Percentiles rank a stretch among this genome's conserved stretches.
Conservation (phyloP, 2,329 filamentous ascomycete genomes). For the Talaromyces rugulosus region DNA sequence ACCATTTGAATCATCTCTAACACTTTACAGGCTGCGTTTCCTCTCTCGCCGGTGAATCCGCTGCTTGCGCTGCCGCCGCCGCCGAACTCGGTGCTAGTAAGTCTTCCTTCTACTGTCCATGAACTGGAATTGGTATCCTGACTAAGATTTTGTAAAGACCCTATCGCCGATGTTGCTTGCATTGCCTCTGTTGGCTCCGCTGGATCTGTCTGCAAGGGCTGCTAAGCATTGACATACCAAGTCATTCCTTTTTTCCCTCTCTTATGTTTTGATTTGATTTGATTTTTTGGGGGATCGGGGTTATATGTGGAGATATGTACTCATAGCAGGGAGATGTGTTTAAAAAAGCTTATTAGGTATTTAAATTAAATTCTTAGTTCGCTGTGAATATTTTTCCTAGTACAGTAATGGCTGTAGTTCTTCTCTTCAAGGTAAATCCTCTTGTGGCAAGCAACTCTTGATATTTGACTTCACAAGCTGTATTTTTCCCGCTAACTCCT, state of each 20-base stretch:
- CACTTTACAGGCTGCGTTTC: background rate
- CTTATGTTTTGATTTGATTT: background rate
- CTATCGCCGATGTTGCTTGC: conserved; percentile 1
- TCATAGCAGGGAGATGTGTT: background rate
- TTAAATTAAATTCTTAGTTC: background rate
- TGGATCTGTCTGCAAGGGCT: background rate
- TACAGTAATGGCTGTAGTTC: background rate
- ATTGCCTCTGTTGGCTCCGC: conserved; percentile 1
- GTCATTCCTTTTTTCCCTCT: background rate
- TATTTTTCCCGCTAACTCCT: too few relatives aligned
- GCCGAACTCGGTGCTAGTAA: background rate
- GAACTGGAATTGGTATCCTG: background rate
- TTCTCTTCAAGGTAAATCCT: background rate
- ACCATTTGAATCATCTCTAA: background rate
- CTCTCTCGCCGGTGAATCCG: background rate
- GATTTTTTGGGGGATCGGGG: background rate
- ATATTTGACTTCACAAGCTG: too few relatives aligned
- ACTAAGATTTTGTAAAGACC: background rate
- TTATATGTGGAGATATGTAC: background rate
- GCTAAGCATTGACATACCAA: background rate
- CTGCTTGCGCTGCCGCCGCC: background rate
- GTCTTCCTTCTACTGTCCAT: background rate
- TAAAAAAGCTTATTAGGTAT: background rate
- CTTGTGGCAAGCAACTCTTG: background rate
- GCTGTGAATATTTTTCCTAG: background rate